Percentiles rank a stretch among this genome's conserved stretches.
These are phyloP conservation scores for Akanthomyces lecanii DNA, from an alignment of 2,329 filamentous ascomycete genomes.

Conservation along the genomic window DNA sequence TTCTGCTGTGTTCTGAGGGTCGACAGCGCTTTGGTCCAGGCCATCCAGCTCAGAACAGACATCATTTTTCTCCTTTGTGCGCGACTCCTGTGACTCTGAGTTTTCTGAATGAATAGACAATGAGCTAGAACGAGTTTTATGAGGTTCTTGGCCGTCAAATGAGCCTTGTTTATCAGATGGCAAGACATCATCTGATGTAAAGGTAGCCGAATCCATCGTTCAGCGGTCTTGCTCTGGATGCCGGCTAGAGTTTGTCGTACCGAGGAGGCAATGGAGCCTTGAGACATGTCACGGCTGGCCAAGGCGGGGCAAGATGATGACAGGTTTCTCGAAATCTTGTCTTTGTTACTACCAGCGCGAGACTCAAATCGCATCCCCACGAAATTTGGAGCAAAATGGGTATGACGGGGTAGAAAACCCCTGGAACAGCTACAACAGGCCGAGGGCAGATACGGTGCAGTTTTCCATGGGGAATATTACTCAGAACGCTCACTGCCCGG, in stretches of 20 bases:
- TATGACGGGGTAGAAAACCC: not conserved
- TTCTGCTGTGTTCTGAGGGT: not conserved
- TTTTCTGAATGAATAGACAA: not conserved
- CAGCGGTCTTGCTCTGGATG: not conserved
- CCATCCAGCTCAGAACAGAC: not conserved
- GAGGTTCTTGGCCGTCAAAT: not conserved
- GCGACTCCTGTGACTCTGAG: constrained; percentile 1
- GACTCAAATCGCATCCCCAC: not conserved
- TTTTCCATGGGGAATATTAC: not conserved
- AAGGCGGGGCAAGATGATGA: not conserved
- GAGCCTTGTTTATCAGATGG: too few species aligned
- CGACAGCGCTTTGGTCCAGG: not conserved
- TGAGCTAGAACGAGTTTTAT: not conserved
- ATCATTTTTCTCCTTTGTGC: not conserved
- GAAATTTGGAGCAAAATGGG: not conserved
- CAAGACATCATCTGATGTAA: not conserved
- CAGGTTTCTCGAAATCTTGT: not conserved
- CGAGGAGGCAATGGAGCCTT: not conserved
- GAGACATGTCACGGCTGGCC: not conserved
- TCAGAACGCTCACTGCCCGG: not conserved
- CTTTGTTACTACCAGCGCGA: not conserved
- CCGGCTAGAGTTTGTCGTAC: not conserved
- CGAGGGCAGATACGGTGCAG: not conserved
- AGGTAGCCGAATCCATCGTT: not conserved
- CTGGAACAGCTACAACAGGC: not conserved